These are phyloP conservation scores for Boechera stricta DNA, from an alignment of 345 rosid species.

Conservation along the genomic window DNA sequence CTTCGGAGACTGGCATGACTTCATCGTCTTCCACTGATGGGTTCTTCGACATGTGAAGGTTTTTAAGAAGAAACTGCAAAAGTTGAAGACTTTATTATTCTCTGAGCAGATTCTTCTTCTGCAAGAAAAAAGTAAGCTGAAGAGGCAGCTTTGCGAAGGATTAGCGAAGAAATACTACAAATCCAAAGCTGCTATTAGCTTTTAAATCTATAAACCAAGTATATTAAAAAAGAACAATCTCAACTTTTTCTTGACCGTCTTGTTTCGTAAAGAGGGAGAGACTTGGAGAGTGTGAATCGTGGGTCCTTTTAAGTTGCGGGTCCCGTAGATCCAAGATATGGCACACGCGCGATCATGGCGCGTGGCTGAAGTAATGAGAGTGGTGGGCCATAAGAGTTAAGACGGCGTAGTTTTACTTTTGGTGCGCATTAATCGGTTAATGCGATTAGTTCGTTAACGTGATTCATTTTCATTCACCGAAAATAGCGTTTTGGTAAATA, in stretches of 20 bases:
- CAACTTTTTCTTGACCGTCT: constrained; percentile 40
- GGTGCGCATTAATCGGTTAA: constrained; percentile 15
- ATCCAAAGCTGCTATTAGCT: not conserved
- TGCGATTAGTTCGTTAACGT: constrained; percentile 11
- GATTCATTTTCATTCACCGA: not conserved
- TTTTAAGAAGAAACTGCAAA: constrained; percentile 18
- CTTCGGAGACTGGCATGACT: constrained; percentile 49
- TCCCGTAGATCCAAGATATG: constrained; percentile 14
- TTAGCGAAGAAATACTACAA: constrained; percentile 7
- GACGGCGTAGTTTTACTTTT: constrained; percentile 19
- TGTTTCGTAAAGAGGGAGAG: constrained; percentile 27
- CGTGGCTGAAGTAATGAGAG: constrained; percentile 24
- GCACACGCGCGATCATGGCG: constrained; percentile 35
- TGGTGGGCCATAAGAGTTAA: constrained; percentile 21
- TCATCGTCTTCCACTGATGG: constrained; percentile 53
- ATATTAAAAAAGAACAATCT: not conserved
- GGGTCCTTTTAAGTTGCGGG: constrained; percentile 41
- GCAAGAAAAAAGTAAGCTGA: constrained; percentile 20
- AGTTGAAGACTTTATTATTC: constrained; percentile 41
- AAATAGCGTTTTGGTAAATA: constrained; percentile 25
- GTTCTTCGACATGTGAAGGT: constrained; percentile 52
- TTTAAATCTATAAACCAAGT: not conserved
- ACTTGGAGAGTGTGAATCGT: constrained; percentile 32
- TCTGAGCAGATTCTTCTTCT: constrained; percentile 23
- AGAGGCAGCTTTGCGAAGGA: constrained; percentile 12